Base-by-base conservation (phyloP, 2,329 filamentous ascomycete species). In the Plectosphaerella plurivora region DNA sequence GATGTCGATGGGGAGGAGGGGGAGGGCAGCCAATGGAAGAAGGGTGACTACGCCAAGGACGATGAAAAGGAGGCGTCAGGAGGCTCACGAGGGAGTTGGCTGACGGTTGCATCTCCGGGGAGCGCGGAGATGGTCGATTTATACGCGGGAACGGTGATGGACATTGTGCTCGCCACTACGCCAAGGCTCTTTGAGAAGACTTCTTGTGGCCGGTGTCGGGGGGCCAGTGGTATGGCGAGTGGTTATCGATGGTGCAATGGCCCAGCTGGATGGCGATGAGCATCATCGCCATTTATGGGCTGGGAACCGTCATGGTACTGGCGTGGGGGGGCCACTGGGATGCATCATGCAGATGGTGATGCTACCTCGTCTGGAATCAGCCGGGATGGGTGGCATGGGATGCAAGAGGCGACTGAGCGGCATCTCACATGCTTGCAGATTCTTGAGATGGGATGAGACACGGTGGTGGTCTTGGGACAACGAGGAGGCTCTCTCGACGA, bases 201-300 rank as follows among this genome's bases (percentile, higher is more conserved):
- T 33, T 33, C 10, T 44, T 18, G 37, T 20, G 16, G 41, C 41
- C 41, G 41, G 41, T 44, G 18, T 18, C 41, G 41, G 41, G 3
- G n/a, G 41, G 16, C 41, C 41, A 44, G 41, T 49, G 47, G 47
- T 8, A 16, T n/a, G 47, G 5, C 11, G 7, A n/a, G 20, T 16
- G 47, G 36, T 53, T 55, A 57, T 58, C 52, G 51, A 58, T 58
- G 56, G 50, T 57, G 56, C 51, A 56, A 58, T 58, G 16, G 46
- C 25, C 36, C 36, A 25, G 46, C 14, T 28, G 25, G 11, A 57
- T 57, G 47, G 50, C 54, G 51, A 50, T 45, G 50, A 44, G 22
- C 18, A n/a, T 45, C 39, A 35, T 45, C 33, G 16, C 16, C 41
- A 18, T 20, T 44, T 20, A n/a, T 22, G 41, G 16, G 41, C 41